Evolutionary conservation across 1,139 yeast genomes (phyloP).

Genomic region (Lodderomyces metapsilosis): DNA sequence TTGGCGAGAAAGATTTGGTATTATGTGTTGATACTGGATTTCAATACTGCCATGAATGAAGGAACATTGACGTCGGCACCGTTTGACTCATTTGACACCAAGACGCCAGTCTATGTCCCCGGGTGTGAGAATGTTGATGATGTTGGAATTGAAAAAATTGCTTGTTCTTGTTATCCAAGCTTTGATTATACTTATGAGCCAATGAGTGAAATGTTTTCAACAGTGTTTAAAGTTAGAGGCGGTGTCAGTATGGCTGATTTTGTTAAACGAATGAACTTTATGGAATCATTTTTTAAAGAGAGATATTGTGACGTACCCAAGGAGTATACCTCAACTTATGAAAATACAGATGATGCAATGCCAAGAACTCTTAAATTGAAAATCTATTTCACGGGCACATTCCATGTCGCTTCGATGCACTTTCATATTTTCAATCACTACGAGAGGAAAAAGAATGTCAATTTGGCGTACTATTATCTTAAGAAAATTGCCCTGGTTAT

Average conservation of each 20-base stretch:
- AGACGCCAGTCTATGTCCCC: slow-evolving; percentile 27
- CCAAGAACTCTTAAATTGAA: slow-evolving; percentile 21
- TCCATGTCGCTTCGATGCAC: slow-evolving; percentile 24
- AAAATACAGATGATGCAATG: slow-evolving; percentile 6
- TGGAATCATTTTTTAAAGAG: slow-evolving; percentile 19
- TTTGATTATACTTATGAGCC: slow-evolving; percentile 20
- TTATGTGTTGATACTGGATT: slow-evolving; percentile 32
- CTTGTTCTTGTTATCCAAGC: slow-evolving; percentile 16
- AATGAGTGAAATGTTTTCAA: slow-evolving; percentile 18
- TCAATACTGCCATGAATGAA: slow-evolving; percentile 32
- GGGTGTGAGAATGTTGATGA: slow-evolving; percentile 33
- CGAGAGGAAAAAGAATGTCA: slow-evolving; percentile 26
- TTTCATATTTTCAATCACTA: slow-evolving; percentile 39
- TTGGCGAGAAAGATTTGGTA: slow-evolving; percentile 38
- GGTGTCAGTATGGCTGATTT: slow-evolving; percentile 20
- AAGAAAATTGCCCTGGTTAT: slow-evolving; percentile 27
- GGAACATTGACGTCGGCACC: slow-evolving; percentile 38
- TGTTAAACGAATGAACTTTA: slow-evolving; percentile 15
- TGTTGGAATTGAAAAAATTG: slow-evolving; percentile 23
- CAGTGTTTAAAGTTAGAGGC: slow-evolving; percentile 21
- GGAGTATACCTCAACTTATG: slow-evolving; percentile 8
- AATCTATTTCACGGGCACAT: slow-evolving; percentile 22
- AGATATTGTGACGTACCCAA: slow-evolving; percentile 14
- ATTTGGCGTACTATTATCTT: slow-evolving; percentile 28
- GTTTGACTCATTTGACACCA: slow-evolving; percentile 33